Evolutionary conservation across 805 yeast species (phyloP), one percentile per base, ranked within the genome.

Genomic region (Sungouiozyma intestinalis): DNA sequence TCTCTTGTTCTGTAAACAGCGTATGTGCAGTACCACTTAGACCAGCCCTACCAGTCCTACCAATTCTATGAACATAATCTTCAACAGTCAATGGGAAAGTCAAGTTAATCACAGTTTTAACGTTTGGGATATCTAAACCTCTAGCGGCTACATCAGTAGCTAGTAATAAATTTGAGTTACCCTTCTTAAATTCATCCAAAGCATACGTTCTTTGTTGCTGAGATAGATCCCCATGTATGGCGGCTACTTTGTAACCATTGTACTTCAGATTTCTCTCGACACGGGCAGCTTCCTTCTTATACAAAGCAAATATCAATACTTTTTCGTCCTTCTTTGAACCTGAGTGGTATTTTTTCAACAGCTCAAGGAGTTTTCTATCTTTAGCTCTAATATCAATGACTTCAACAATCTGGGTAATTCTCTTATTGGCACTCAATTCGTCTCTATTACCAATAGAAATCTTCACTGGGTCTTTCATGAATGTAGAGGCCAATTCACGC

Each of bases 61-160:
- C 97, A 52, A 90, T 90, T 67, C 97, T 77, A 63, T 90, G 97
- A 32, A 90, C 97, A 58, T 90, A 90, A 66, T 90, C 97, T 65
- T 90, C 97, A 9, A 85, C 92, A 1, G 97, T 88, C 54, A 88
- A 73, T 38, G 98, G 98, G 79, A 90, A 90, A 5, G 97, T 88
- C 62, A 90, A 72, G 63, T 90, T 90, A 62, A 90, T 86, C 34
- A 90, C 97, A 16, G 86, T 84, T 64, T 88, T 90, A 47, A 92
- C 98, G 53, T 94, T 86, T 40, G 98, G 98, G 55, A 92, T 92
- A 65, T 92, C 99, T 51, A 92, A 73, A 49, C 97, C 97, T 71
- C 97, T 77, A 34, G 97, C 97, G 40, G 97, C 97, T 45, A 88
- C 99, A 67, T 92, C 99, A 2, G 99, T 92, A 24, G 99, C 99